These are phyloP conservation scores for Penicillium simplicissimum DNA, from an alignment of 495 filamentous ascomycete genomes.

Conservation along the genomic window DNA sequence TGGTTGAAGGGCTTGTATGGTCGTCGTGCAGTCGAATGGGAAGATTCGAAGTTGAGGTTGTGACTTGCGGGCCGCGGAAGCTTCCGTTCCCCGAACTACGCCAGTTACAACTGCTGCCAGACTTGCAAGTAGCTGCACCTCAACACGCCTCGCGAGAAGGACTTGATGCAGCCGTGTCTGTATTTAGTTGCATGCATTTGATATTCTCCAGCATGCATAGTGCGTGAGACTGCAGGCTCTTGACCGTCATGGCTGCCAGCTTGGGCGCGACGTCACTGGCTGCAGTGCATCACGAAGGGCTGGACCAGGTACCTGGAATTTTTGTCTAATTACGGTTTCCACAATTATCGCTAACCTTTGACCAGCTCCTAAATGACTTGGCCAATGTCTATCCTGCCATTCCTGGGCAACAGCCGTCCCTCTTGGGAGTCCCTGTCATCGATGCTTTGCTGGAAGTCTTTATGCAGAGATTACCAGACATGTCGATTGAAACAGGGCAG, in stretches of 20 bases:
- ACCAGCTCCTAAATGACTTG: slow-evolving; percentile 51
- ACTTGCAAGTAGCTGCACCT: not conserved
- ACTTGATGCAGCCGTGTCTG: not conserved
- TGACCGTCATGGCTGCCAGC: slow-evolving; percentile 36
- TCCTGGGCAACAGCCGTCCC: slow-evolving; percentile 7
- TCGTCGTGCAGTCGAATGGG: slow-evolving; percentile 4
- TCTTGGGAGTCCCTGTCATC: slow-evolving; percentile 47
- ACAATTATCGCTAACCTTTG: not conserved
- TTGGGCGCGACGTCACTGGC: slow-evolving; percentile 63
- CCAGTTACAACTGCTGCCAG: not conserved
- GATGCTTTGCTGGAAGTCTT: slow-evolving; percentile 53
- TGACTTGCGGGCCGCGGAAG: slow-evolving; percentile 5
- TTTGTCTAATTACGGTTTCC: no score
- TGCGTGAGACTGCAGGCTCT: slow-evolving; percentile 16
- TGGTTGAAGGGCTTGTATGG: not conserved
- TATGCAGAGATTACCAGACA: slow-evolving; percentile 22
- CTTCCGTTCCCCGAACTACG: slow-evolving; percentile 8
- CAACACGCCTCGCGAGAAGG: not conserved
- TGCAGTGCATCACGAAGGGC: slow-evolving; percentile 62
- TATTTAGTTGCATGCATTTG: not conserved
- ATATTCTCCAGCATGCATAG: slow-evolving; percentile 14
- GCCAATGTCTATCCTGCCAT: slow-evolving; percentile 26
- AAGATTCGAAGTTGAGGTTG: slow-evolving; percentile 1
- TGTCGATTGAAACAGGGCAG: slow-evolving; percentile 5
- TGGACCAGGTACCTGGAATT: slow-evolving; percentile 59